These are phyloP conservation scores for Cerioporus squamosus DNA, from an alignment of 1,284 basidiomycete genomes.

Conservation along the genomic window DNA sequence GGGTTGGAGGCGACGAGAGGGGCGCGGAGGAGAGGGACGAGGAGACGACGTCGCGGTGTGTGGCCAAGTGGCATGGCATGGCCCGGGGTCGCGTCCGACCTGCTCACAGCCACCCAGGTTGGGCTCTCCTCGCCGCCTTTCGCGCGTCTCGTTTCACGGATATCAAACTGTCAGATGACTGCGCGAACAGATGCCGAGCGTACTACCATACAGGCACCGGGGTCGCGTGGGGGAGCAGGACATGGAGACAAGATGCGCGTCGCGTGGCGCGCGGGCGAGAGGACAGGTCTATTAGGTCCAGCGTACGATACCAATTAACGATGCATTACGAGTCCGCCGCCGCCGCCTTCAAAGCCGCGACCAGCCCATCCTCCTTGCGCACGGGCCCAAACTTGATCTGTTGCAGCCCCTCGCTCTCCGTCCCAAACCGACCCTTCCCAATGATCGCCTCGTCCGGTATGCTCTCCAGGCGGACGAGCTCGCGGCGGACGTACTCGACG, in stretches of 20 bases:
- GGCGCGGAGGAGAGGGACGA: not conserved
- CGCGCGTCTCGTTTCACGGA: too few relatives aligned
- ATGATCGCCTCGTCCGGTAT: slow-evolving; percentile 76
- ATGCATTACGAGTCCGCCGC: not conserved
- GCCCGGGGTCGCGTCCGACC: too few relatives aligned
- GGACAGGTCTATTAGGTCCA: not conserved
- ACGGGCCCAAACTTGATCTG: slow-evolving; percentile 34
- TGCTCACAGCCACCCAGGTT: not conserved
- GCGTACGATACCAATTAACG: not conserved
- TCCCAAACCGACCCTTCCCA: slow-evolving; percentile 27
- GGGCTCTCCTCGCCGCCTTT: not conserved
- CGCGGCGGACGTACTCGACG: slow-evolving; percentile 79
- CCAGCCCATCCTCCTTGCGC: slow-evolving; percentile 2
- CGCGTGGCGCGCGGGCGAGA: not conserved
- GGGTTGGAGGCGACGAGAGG: not conserved
- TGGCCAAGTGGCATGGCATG: not conserved
- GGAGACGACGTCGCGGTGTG: not conserved
- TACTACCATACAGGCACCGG: too few relatives aligned
- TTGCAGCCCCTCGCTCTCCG: slow-evolving; percentile 32
- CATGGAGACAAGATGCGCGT: not conserved
- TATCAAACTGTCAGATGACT: too few relatives aligned
- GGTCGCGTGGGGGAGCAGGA: too few relatives aligned
- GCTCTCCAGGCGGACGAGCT: slow-evolving; percentile 74
- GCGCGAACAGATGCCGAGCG: too few relatives aligned
- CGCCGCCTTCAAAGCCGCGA: not conserved